phyloP scores from a whole-genome alignment of 805 yeast species.

The Schwanniomyces vanrijiae region DNA sequence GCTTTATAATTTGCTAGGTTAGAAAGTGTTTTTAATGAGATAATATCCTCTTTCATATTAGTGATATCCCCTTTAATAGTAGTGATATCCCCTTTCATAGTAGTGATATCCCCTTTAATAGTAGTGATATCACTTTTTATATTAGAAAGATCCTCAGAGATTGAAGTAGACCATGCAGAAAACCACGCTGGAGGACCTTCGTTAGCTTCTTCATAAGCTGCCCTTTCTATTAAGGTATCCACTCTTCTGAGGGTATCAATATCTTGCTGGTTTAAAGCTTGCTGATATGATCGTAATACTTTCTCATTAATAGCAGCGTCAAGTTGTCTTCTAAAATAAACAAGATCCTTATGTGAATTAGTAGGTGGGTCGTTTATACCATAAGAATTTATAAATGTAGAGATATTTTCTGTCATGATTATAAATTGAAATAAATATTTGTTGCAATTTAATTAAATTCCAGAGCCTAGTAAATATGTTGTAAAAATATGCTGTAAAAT shows the following conservation, averaged over 20 bases:
- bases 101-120: neutral
- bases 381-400: neutral
- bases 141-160: neutral
- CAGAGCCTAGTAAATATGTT: neutral
- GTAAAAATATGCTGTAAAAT: no score
- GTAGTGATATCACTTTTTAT: neutral
- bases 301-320: neutral
- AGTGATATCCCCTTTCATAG: neutral
- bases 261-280: neutral
- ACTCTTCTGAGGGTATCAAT: neutral
- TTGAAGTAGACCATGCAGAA: neutral
- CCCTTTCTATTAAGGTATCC: neutral
- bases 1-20: neutral
- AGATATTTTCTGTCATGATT: neutral
- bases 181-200: neutral
- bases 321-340: neutral
- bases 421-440: neutral
- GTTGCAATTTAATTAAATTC: neutral
- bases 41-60: neutral
- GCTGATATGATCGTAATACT: neutral
- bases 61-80: neutral
- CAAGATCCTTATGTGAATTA: neutral
- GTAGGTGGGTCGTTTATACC: neutral
- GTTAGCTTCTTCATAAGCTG: neutral
- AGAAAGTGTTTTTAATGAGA: neutral